Evolutionary conservation across 106 monocot species (phyloP), one percentile per base, ranked within the genome.

Genomic region (Phalaenopsis equestris): DNA sequence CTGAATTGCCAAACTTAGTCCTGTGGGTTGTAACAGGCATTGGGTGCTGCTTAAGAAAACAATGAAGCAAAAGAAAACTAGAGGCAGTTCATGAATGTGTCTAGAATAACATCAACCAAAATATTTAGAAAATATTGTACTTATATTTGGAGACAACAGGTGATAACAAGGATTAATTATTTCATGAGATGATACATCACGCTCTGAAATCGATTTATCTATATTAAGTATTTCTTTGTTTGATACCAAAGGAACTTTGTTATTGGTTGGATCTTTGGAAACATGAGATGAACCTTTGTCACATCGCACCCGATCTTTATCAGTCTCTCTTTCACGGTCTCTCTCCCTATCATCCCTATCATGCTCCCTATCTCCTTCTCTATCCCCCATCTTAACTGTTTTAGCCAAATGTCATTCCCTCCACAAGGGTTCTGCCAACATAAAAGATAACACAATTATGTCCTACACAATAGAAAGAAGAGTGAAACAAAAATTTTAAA

Each of bases 151-250:
- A 39, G 97, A 94, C 8, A 98, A 73, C 76, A 98, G 92, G 8
- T 94, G 92, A 76, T 98, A 98, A 85, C 97, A 94, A 79, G 97
- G 97, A 11, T 94, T 92, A 73, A 94, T 92, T 3, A 87, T 87
- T 46, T 87, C 83, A 80, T 92, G 94, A 48, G 89, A 92, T 46
- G 94, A 90, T 64, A 98, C 87, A 81, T 98, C 97, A 84, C 94
- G 94, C 64, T 94, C 94, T 72, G 97, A 98, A 70, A 94, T 87
- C 42, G 97, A 94, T 58, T 94, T 98, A 58, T 77, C 42, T 81
- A 78, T 4, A 45, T 45, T 45, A 45, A 4, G 0, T 79, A 89
- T 92, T 56, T 92, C 89, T 84, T 92, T 89, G 39, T 52, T 84
- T 56, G 70, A 70, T 72, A 76, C 72, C 75, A 84, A 83, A 79